phyloP scores from a whole-genome alignment of 768 basidiomycete genomes.

The Termitomyces sp. region DNA sequence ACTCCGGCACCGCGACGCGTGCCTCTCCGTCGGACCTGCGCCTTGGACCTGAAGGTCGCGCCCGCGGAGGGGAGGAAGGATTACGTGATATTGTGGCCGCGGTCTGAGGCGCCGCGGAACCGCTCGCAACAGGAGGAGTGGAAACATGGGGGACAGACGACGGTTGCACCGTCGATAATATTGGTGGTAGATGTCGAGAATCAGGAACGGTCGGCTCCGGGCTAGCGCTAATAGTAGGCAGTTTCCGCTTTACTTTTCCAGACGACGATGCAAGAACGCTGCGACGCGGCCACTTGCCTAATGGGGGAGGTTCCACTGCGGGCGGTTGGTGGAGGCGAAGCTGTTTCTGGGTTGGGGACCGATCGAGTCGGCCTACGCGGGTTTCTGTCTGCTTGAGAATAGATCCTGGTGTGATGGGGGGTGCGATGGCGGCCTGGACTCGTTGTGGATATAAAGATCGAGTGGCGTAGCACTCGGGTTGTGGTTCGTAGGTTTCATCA shows the following conservation, averaged over 20 bases:
- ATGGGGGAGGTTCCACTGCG: conserved; percentile 34
- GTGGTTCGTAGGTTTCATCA: conserved; percentile 8
- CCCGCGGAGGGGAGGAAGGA: conserved; percentile 14
- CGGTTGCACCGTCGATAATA: background rate
- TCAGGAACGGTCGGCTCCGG: background rate
- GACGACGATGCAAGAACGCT: conserved; percentile 31
- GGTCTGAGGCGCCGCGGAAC: background rate
- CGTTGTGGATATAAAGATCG: conserved; percentile 29
- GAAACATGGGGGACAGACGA: background rate
- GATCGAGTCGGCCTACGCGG: background rate
- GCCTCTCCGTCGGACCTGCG: conserved; percentile 11
- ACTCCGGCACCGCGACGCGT: conserved; percentile 2
- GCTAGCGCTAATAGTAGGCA: background rate
- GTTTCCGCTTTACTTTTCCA: conserved; percentile 23
- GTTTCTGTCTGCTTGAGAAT: background rate
- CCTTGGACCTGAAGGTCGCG: conserved; percentile 33
- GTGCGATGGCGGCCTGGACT: conserved; percentile 15
- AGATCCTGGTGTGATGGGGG: background rate
- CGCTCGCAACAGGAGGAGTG: background rate
- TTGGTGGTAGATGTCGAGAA: background rate
- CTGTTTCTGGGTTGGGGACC: conserved; percentile 13
- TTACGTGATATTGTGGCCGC: background rate
- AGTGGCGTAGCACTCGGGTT: conserved; percentile 2
- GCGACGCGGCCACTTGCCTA: conserved; percentile 50
- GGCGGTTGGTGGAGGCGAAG: conserved; percentile 16